Evolutionary conservation across 2,329 filamentous ascomycete species (phyloP), one percentile per base, ranked within the genome.

Genomic region (Exophiala alcalophila): DNA sequence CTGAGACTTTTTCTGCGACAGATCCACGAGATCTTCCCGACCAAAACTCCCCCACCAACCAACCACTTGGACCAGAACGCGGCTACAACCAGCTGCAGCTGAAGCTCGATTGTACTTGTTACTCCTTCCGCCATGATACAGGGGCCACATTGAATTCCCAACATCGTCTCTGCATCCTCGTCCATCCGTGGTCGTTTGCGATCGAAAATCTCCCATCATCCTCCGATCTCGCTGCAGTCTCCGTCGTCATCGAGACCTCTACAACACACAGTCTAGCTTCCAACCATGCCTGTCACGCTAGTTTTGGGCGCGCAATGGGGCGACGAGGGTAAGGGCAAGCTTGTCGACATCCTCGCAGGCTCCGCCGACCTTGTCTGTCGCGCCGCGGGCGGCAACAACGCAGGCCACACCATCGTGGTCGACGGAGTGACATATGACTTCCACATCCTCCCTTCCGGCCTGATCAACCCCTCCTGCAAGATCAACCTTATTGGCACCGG

Each of bases 301-400:
- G 66, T 71, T 53, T 57, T 71, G 36, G 68, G 68, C 47, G 60
- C 64, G 52, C 68, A 71, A 61, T 71, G 67, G 64, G 68, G 68
- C 55, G 68, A 71, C 62, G 68, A 71, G 62, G 68, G 68, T 65
- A 71, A 71, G 59, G 68, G 68, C 35, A 71, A 71, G 57, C 68
- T 71, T 28, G 68, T 67, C 50, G 68, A 71, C 50, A 65, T 70
- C 55, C 65, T 71, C 49, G 67, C 67, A 42, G 63, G 68, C 55
- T 57, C 62, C 40, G 65, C 66, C 41, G 63, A 62, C 39, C 61
- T 71, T 33, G 70, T 68, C 56, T 66, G 62, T 44, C 64, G 68
- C 55, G 65, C 66, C 32, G 68, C 68, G 40, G 68, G 68, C 52
- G 68, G 68, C 39, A 67, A 71, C 56, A 71, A 72, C 56, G 69